A percentile compares a stretch with the other conserved stretches of the same genome.
Evolutionary conservation across 352 stramenopile genomes (phyloP).

Genomic region (Sclerospora graminicola): DNA sequence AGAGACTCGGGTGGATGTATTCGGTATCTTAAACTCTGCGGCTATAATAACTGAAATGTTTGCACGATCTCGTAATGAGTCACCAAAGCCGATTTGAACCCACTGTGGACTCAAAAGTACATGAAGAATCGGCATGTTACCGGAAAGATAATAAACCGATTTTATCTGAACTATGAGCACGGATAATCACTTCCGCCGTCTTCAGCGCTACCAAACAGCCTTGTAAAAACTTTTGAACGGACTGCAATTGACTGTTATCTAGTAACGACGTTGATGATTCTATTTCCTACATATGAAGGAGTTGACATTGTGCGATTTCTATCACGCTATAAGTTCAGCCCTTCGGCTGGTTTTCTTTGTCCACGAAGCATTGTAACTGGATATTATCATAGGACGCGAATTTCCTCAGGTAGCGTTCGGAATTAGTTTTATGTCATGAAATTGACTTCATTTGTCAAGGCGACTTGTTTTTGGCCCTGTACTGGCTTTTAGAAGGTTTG

Average conservation of each 20-base stretch:
- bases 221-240: constrained; percentile 93
- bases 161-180: too few relatives aligned
- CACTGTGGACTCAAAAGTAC: too few relatives aligned
- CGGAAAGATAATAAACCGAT: too few relatives aligned
- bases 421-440: too few relatives aligned
- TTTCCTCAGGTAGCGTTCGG: too few relatives aligned
- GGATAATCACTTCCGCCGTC: constrained; percentile 70
- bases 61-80: too few relatives aligned
- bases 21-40: too few relatives aligned
- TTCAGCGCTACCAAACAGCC: constrained; percentile 73
- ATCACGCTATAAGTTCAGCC: constrained; percentile 24
- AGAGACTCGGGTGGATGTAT: too few relatives aligned
- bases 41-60: too few relatives aligned
- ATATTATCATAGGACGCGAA: constrained; percentile 38
- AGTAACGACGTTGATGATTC: constrained; percentile 96
- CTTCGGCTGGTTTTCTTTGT: constrained; percentile 43
- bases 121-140: too few relatives aligned
- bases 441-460: constrained; percentile 52
- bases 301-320: constrained; percentile 47
- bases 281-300: constrained; percentile 72
- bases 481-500: constrained; percentile 78
- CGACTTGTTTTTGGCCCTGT: constrained; percentile 74
- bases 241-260: constrained; percentile 96
- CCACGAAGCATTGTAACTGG: constrained; percentile 59
- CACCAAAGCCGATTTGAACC: too few relatives aligned